These are phyloP conservation scores for Beauveria medogensis DNA, from an alignment of 2,329 filamentous ascomycete species.

Conservation along the genomic window DNA sequence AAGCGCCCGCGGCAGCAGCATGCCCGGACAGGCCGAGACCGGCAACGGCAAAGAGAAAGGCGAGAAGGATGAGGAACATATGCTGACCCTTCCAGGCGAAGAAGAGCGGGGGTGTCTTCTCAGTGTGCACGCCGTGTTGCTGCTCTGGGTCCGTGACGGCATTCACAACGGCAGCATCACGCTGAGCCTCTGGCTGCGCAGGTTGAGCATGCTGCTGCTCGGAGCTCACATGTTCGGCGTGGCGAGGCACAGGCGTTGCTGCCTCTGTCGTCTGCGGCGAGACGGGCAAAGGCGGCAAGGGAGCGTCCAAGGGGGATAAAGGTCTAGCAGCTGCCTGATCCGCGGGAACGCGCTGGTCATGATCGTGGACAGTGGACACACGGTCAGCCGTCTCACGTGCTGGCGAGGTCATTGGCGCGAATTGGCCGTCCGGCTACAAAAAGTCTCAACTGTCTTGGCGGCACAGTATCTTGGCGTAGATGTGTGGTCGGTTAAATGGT, in stretches of 20 bases:
- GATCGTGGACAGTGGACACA: background rate
- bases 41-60: background rate
- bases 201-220: background rate
- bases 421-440: too few relatives aligned
- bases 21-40: background rate
- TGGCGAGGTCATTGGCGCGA: background rate
- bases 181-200: background rate
- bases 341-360: background rate
- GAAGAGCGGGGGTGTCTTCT: background rate
- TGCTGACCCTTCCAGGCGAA: background rate
- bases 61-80: background rate
- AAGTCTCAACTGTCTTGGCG: too few relatives aligned
- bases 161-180: background rate
- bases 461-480: background rate
- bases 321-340: background rate
- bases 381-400: background rate
- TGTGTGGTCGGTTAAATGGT: background rate
- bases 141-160: too few relatives aligned
- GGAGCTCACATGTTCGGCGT: background rate
- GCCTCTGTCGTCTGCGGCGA: background rate
- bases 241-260: background rate
- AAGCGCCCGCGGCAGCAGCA: background rate
- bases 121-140: background rate
- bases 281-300: background rate
- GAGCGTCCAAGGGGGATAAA: background rate